Evolutionary conservation across 192 early-diverging fungal genomes (phyloP), one percentile per base, ranked within the genome.

Genomic region (Dispira parvispora): DNA sequence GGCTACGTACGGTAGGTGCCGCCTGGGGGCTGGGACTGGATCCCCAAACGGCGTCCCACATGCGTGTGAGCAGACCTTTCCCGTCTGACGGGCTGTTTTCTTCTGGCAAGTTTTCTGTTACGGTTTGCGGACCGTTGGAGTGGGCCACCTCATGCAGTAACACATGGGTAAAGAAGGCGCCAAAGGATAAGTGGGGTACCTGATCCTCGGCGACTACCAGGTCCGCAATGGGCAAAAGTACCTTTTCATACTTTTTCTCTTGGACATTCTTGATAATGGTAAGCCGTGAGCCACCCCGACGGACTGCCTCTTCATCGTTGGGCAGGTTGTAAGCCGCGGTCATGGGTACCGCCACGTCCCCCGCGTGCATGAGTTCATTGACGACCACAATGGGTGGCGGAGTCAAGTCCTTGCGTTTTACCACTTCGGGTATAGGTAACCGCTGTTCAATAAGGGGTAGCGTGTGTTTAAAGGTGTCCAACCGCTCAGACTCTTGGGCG

Each of bases 181-280:
- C 77, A 28, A 80, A 84, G 1, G 71, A 73, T n/a, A 88, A 70
- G 64, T 82, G 65, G 50, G 68, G 42, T 25, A 82, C 47, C 61
- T 84, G 78, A n/a, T 72, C 74, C 0, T 70, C n/a, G 5, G 63
- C 69, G 18, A 88, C 50, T 10, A 83, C 76, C 47, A 67, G 55
- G 8, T 66, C 45, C n/a, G 83, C 82, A 67, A 86, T 88, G 0
- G 86, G 83, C 0, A 46, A 21, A 23, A 86, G 70, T 16, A 86
- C 83, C 20, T 79, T 78, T 55, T 69, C 65, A 57, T 85, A 80
- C 63, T 88, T 86, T 38, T 82, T 79, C 63, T 84, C 69, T 68
- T 88, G 86, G 49, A 86, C 84, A 64, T 86, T 88, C 73, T 84
- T 85, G 62, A 88, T 88, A 56, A 88, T 64, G 1, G 85, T 84